phyloP scores from a whole-genome alignment of 2,329 filamentous ascomycete genomes.

The Thelonectria blattea region DNA sequence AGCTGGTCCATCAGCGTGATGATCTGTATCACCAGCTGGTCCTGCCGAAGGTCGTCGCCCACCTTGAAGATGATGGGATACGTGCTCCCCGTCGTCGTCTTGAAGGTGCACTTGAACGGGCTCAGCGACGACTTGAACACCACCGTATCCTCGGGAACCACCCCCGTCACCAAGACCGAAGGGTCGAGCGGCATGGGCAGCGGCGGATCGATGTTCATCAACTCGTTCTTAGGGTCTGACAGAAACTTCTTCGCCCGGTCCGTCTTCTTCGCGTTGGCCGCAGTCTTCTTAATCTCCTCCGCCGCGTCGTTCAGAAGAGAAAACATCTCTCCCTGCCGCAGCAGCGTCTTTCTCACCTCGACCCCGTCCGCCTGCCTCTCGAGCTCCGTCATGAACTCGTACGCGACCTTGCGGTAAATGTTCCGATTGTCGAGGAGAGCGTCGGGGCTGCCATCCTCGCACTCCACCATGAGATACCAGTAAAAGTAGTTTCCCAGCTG shows the following conservation, averaged over 20 bases:
- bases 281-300: constrained; percentile 82
- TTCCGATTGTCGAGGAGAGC: constrained; percentile 78
- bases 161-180: constrained; percentile 76
- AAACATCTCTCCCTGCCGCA: constrained; percentile 88
- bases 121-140: constrained; percentile 97
- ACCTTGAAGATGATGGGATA: constrained; percentile 98
- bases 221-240: constrained; percentile 87
- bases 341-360: constrained; percentile 75
- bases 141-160: constrained; percentile 81
- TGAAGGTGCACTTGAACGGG: constrained; percentile 90
- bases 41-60: constrained; percentile 93
- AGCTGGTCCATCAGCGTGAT: constrained; percentile 98
- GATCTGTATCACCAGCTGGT: constrained; percentile 95
- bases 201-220: constrained; percentile 82
- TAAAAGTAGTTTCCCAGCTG: constrained; percentile 93
- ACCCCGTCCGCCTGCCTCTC: constrained; percentile 73
- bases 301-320: constrained; percentile 87
- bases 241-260: constrained; percentile 85
- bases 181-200: constrained; percentile 90
- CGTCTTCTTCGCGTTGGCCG: constrained; percentile 78
- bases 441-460: constrained; percentile 80
- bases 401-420: constrained; percentile 91
- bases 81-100: constrained; percentile 74
- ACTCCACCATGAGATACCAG: constrained; percentile 99
- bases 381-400: constrained; percentile 92